Evolutionary conservation across 805 yeast genomes (phyloP), one percentile per base, ranked within the genome.

Genomic region (Teunomyces cretensis): DNA sequence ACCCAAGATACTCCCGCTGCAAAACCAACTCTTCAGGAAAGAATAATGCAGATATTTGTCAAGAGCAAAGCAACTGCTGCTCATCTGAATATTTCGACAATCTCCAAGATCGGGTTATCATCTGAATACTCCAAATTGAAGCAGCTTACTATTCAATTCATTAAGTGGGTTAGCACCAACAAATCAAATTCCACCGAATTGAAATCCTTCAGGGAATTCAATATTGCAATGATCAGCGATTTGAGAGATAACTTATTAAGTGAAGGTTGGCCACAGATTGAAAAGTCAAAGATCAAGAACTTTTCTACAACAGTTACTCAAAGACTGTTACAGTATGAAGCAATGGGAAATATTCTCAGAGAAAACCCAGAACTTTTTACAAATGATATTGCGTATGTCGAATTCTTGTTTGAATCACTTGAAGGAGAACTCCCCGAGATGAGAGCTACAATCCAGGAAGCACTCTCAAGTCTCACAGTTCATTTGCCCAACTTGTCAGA

Each of bases 261-360:
- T 15, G 83, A 79, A 44, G 86, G 86, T 2, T 81, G 86, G 86
- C 86, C 86, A 6, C 67, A 61, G 46, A 51, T 74, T 38, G 72
- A 63, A 32, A 26, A 51, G 1, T 47, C 62, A 1, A 68, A 66
- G 2, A 68, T 72, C 9, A 67, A 69, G 12, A 66, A 69, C 43
- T 68, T 64, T 36, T 54, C 71, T 2, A 48, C 57, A 1, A 54
- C 61, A 11, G 36, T 78, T 2, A 53, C 64, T 4, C 83, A 79
- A 52, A 74, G 94, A 53, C 75, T 77, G 54, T 64, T 74, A 31
- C 88, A 86, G 53, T 91, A 88, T 57, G 96, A 88, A 59, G 83
- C 95, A 0, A 62, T 91, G 17, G 94, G 96, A 1, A 75, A 80
- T 15, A 70, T 91, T 6, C 58, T 86, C 41, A 71, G 75, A 45